A percentile compares a stretch with the other conserved stretches of the same genome.
phyloP scores from a whole-genome alignment of 2,329 filamentous ascomycete genomes.

The Penicillium sp. region DNA sequence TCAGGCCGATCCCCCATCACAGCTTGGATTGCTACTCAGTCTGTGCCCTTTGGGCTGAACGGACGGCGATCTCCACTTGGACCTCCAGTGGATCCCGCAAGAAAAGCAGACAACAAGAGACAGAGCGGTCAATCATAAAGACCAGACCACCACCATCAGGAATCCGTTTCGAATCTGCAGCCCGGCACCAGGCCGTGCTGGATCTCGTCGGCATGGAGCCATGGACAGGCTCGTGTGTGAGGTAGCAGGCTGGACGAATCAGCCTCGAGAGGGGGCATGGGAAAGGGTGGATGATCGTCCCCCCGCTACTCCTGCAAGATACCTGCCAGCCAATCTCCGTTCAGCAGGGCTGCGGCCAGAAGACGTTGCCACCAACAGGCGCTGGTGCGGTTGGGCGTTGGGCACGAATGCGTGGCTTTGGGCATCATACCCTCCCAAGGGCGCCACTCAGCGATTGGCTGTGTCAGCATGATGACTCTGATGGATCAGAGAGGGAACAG shows the following conservation, averaged over 20 bases:
- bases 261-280: slow-evolving; percentile 6
- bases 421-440: slow-evolving; percentile 34
- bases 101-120: background rate
- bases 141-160: background rate
- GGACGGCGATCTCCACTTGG: slow-evolving; percentile 18
- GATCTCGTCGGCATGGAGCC: background rate
- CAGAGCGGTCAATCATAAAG: slow-evolving; percentile 20
- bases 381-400: slow-evolving; percentile 35
- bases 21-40: slow-evolving; percentile 33
- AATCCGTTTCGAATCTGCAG: slow-evolving; percentile 1
- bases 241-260: slow-evolving; percentile 22
- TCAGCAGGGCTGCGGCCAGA: slow-evolving; percentile 17
- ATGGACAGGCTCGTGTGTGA: slow-evolving; percentile 15
- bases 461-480: slow-evolving; percentile 29
- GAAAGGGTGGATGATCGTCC: slow-evolving; percentile 22
- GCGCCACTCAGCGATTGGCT: slow-evolving; percentile 29
- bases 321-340: slow-evolving; percentile 23
- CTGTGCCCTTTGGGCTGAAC: slow-evolving; percentile 28
- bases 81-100: slow-evolving; percentile 18
- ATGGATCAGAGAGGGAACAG: slow-evolving; percentile 11
- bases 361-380: slow-evolving; percentile 29
- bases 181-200: slow-evolving; percentile 2
- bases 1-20: slow-evolving; percentile 29
- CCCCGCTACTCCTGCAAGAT: slow-evolving; percentile 13
- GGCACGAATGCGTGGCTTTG: slow-evolving; percentile 49